phyloP scores from a whole-genome alignment of 805 yeast genomes.

The Yarrowia divulgata region DNA sequence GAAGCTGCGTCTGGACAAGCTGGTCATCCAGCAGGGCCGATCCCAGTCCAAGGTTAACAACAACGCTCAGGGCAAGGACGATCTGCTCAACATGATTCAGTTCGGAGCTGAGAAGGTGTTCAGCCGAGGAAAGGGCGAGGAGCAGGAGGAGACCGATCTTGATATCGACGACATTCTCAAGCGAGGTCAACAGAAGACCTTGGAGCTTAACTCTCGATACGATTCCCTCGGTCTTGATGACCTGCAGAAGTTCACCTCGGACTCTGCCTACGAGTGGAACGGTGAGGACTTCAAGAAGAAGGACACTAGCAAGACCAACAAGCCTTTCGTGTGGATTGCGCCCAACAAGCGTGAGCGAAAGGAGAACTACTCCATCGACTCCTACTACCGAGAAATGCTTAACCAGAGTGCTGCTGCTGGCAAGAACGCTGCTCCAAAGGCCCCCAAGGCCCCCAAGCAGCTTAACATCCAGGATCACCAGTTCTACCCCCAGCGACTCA shows the following conservation, averaged over 20 bases:
- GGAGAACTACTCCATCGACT: conserved; percentile 82
- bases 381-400: conserved; percentile 81
- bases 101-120: conserved; percentile 93
- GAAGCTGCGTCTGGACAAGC: conserved; percentile 86
- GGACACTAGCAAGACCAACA: conserved; percentile 46
- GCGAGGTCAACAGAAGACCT: conserved; percentile 83
- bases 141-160: conserved; percentile 53
- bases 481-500: conserved; percentile 75
- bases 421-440: conserved; percentile 52
- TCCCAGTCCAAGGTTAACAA: conserved; percentile 43
- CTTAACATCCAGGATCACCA: conserved; percentile 85
- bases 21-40: conserved; percentile 93
- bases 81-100: conserved; percentile 91
- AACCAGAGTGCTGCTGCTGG: conserved; percentile 64
- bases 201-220: conserved; percentile 78
- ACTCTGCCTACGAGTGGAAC: conserved; percentile 94
- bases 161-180: conserved; percentile 77
- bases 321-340: conserved; percentile 71
- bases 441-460: conserved; percentile 85
- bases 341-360: conserved; percentile 71
- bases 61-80: conserved; percentile 65
- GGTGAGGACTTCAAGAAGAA: conserved; percentile 81
- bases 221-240: conserved; percentile 89
- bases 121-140: conserved; percentile 47
- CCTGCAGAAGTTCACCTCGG: conserved; percentile 88